Evolutionary conservation across 345 rosid genomes (phyloP), one percentile per base, ranked within the genome.

Genomic region (Cardiospermum halicacabum): DNA sequence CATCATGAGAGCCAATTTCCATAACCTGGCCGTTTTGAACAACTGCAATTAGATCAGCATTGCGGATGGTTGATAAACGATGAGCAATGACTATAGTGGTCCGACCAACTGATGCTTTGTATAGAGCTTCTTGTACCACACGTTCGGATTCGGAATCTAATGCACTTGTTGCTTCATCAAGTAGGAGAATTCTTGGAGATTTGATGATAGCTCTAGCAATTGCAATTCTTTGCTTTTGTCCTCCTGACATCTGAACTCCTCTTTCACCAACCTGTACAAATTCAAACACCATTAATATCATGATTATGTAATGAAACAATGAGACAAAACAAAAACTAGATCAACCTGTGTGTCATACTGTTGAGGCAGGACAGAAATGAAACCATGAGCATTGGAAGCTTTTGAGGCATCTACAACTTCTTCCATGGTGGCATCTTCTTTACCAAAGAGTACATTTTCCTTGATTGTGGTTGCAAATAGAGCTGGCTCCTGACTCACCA

Each of bases 151-250:
- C 89, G 0, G 87, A 81, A 75, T 87, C 91, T 25, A 89, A 62
- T n/a, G 96, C 94, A 19, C 94, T 89, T 9, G 94, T 89, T 54
- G 96, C 96, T 75, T 87, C 96, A 24, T 89, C 94, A 0, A 87
- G 76, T 25, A 89, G 83, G 32, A 89, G 86, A 63, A 87, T 81
- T 10, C 53, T 75, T 0, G 96, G 96, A 1, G 84, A 76, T 77
- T 82, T 89, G 58, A 87, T 85, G 8, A 89, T 74, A 5, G 96
- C 89, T 58, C 91, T 67, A 0, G 96, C 94, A 2, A 85, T 89
- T 21, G 91, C 92, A 0, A 89, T 87, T 62, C 94, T 85, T 43
- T 89, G 89, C 69, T 89, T 89, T 42, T 89, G 94, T 3, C 96
- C 96, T 60, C 94, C 96, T 18, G 96, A 87, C 86, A 89, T 75